These are phyloP conservation scores for Tuber magnatum DNA, from an alignment of 495 filamentous ascomycete genomes.

Conservation along the genomic window DNA sequence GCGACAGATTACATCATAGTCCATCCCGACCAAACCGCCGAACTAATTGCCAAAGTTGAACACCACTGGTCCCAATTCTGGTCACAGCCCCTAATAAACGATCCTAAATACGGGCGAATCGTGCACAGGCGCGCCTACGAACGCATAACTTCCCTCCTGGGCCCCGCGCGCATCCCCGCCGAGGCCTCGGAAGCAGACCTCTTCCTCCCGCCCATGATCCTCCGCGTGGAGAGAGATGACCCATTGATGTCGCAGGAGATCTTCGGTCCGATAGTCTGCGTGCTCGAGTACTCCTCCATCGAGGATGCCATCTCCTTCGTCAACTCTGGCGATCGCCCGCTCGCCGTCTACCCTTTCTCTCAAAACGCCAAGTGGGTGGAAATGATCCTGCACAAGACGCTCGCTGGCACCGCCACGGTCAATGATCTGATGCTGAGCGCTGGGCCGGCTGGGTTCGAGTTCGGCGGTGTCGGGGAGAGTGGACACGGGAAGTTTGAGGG, in stretches of 20 bases:
- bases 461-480: slow-evolving; percentile 76
- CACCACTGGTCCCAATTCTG: slow-evolving; percentile 50
- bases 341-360: slow-evolving; percentile 80
- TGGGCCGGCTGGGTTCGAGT: slow-evolving; percentile 65
- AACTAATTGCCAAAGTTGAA: slow-evolving; percentile 69
- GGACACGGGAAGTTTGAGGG: slow-evolving; percentile 81
- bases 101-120: slow-evolving; percentile 68
- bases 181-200: slow-evolving; percentile 52
- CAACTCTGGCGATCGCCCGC: slow-evolving; percentile 72
- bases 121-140: slow-evolving; percentile 64
- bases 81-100: slow-evolving; percentile 66
- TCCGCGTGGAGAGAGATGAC: slow-evolving; percentile 69
- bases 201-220: slow-evolving; percentile 66
- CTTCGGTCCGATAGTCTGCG: slow-evolving; percentile 81
- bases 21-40: slow-evolving; percentile 61
- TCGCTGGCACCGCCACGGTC: slow-evolving; percentile 47
- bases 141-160: slow-evolving; percentile 75
- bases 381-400: slow-evolving; percentile 43
- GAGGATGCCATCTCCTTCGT: slow-evolving; percentile 75
- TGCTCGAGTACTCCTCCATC: slow-evolving; percentile 64
- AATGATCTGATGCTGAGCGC: slow-evolving; percentile 57
- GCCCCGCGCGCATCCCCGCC: slow-evolving; percentile 71
- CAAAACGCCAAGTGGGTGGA: slow-evolving; percentile 57
- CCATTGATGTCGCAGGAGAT: slow-evolving; percentile 71
- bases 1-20: slow-evolving; percentile 78